A percentile compares a stretch with the other conserved stretches of the same genome.
These are phyloP conservation scores for Chalciporus chontae DNA, from an alignment of 768 basidiomycete species.

Conservation along the genomic window DNA sequence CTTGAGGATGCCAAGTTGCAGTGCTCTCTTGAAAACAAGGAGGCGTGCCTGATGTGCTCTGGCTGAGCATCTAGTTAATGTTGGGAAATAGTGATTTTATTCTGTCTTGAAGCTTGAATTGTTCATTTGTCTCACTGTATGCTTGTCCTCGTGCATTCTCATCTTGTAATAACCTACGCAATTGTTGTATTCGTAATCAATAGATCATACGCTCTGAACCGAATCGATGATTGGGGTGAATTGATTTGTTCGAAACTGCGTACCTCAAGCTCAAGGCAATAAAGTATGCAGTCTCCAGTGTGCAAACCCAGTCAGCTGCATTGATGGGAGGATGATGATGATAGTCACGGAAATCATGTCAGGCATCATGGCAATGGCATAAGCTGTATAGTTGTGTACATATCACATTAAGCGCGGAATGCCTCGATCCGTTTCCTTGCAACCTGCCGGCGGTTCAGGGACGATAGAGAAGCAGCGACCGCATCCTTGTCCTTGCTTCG, in stretches of 20 bases:
- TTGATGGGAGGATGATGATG: not conserved
- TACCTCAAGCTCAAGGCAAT: too few species aligned
- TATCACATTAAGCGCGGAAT: conserved; percentile 49
- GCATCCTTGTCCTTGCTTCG: conserved; percentile 82
- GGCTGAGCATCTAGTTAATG: conserved; percentile 40
- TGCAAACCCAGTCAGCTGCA: not conserved
- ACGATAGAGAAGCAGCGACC: conserved; percentile 47
- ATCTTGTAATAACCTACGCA: conserved; percentile 12
- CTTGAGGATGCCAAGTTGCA: conserved; percentile 75
- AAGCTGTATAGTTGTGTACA: not conserved
- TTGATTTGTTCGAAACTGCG: not conserved
- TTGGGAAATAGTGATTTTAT: not conserved
- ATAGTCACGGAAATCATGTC: not conserved
- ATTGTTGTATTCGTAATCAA: conserved; percentile 19
- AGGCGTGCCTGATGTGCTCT: conserved; percentile 91
- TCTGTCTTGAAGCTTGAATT: conserved; percentile 5
- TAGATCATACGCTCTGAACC: not conserved
- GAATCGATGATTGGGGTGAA: not conserved
- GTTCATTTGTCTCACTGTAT: conserved; percentile 1
- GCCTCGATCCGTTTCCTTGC: conserved; percentile 89
- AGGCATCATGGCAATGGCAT: not conserved
- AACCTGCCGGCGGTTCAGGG: conserved; percentile 81
- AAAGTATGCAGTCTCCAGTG: too few species aligned
- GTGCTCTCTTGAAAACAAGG: conserved; percentile 92
- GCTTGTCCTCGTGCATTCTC: conserved; percentile 1